Base-by-base conservation (phyloP, 345 rosid species). In the Xanthoceras sorbifolium region DNA sequence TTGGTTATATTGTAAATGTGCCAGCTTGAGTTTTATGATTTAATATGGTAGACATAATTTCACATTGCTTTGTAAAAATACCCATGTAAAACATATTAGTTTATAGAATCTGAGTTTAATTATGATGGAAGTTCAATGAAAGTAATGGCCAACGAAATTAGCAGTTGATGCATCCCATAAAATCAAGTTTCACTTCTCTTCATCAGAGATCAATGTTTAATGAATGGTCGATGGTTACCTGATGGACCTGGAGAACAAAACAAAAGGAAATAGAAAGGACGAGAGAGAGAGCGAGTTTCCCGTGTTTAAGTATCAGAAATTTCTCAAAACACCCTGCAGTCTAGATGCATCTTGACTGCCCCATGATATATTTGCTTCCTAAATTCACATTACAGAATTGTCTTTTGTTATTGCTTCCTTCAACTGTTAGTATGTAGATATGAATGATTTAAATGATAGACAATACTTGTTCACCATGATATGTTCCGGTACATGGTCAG, bases 21-120 rank as follows among this genome's bases (percentile, higher is more conserved):
- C 38, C 38, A 3, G 38, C 23, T 72, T 71, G 7, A 54, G 29
- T 54, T 77, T 66, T 25, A 6, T 65, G 55, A n/a, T 62, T 63
- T 57, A n/a, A 60, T 36, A 64, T 72, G 22, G 46, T 67, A n/a
- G 25, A 50, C 29, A 29, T 38, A 52, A 46, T 57, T 57, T 34
- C 65, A 15, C 25, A 5, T 20, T 61, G 17, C n/a, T 52, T 31
- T 46, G 6, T 17, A 28, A 52, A 17, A 59, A 28, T 23, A 17
- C 29, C 50, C 62, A 10, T 8, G 25, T 20, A 34, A 55, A 55
- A 50, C 61, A 55, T 71, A 28, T 48, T 17, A 44, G 23, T 48
- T 18, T 61, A 34, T 73, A 59, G 42, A 61, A 61, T 42, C 23
- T 61, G 28, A 57, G 15, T 48, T 31, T 8, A 20, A 14, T 12